Evolutionary conservation across 352 stramenopile species (phyloP), one percentile per base, ranked within the genome.

Genomic region (Globisporangium okanoganense): DNA sequence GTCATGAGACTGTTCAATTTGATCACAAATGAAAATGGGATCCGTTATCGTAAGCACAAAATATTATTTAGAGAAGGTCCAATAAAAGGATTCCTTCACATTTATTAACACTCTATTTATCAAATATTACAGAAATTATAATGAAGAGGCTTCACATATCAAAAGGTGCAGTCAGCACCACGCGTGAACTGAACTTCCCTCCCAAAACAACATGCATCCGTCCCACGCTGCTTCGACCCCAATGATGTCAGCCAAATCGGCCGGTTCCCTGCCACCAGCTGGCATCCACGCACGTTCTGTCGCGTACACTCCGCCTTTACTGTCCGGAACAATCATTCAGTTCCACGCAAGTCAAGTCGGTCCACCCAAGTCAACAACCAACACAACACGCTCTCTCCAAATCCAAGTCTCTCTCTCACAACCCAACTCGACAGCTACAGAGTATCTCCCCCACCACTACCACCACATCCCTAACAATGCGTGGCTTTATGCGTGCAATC

Each of bases 401-500:
- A 12, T 36, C n/a, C n/a, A n/a, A n/a, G 29, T 45, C 16, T 20
- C n/a, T 16, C 2, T 40, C 58, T 63, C 74, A 82, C 65, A 81
- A 58, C 41, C 53, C 59, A 77, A 76, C 67, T 72, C 63, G 65
- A 45, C 53, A 54, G 62, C 68, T 62, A 16, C 53, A 58, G 47
- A 59, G 56, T 70, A 67, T 62, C 65, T 65, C 18, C 4, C 10
- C 8, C 9, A 22, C 18, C 59, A 49, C 60, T 38, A 56, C 33
- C 48, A 33, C 14, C 33, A 68, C 40, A 35, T 45, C 8, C 38
- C 49, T 52, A 68, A 76, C 52, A 14, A 91, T 91, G 82, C 78
- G 76, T 62, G 73, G 60, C 36, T 89, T 88, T 52, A 91, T 88
- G 76, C 78, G 76, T 55, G 74, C 79, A 16, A 75, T 80, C 63